phyloP scores from a whole-genome alignment of 1,284 basidiomycete species.

The Leccinum subrobustum region DNA sequence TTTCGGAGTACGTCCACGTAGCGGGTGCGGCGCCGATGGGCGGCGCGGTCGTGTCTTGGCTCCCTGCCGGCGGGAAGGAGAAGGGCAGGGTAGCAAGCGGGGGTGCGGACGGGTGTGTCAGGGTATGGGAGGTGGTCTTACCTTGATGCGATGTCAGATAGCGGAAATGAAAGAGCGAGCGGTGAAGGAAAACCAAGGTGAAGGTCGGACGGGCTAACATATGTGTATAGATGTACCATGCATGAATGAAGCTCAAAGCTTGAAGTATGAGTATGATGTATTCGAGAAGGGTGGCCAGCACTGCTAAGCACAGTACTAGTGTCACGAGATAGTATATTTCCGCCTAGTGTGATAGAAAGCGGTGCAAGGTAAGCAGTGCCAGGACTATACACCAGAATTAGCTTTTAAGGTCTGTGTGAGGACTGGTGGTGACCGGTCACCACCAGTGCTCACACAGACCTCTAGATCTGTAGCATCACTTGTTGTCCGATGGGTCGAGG shows the following conservation, averaged over 20 bases:
- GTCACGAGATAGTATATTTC: neutral
- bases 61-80: conserved; percentile 38
- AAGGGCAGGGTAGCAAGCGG: conserved; percentile 61
- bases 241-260: neutral
- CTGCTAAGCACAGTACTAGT: neutral
- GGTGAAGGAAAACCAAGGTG: neutral
- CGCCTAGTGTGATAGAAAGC: neutral
- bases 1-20: conserved; percentile 74
- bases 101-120: conserved; percentile 83
- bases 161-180: neutral
- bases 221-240: neutral
- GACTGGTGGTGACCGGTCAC: no score
- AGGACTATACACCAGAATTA: no score
- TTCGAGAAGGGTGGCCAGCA: neutral
- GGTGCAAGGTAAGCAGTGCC: no score
- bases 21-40: conserved; percentile 86
- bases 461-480: no score
- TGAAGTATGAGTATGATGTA: neutral
- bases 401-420: no score
- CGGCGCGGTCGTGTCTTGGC: conserved; percentile 80
- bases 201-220: neutral
- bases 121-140: conserved; percentile 73
- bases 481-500: no score
- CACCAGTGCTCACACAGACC: no score
- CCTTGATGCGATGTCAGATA: conserved; percentile 20